Percentiles rank a stretch among this genome's conserved stretches.
phyloP scores from a whole-genome alignment of 108 stramenopile species.

The Cylindrotheca fusiformis region DNA sequence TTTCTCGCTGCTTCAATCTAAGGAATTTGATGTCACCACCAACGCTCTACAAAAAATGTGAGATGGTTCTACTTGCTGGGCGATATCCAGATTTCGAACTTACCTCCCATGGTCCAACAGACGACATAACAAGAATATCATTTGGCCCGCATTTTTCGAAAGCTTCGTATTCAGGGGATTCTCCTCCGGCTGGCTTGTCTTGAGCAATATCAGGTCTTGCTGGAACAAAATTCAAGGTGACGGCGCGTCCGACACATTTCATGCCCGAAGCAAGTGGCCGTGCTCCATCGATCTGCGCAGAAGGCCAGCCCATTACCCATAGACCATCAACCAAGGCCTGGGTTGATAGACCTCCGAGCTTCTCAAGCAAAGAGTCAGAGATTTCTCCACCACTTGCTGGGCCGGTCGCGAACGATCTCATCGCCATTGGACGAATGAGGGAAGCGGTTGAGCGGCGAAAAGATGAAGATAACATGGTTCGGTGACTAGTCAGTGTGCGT shows the following conservation, averaged over 20 bases:
- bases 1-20: conserved; percentile 70
- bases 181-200: conserved; percentile 83
- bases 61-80: too few relatives aligned
- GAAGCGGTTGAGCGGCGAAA: conserved; percentile 12
- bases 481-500: too few relatives aligned
- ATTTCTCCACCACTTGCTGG: conserved; percentile 72
- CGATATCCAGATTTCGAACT: too few relatives aligned
- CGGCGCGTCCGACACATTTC: conserved; percentile 82
- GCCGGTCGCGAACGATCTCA: conserved; percentile 68
- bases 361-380: conserved; percentile 72
- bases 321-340: conserved; percentile 88
- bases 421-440: conserved; percentile 3
- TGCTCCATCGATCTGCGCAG: conserved; percentile 82
- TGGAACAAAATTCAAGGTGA: conserved; percentile 86
- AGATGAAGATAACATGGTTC: conserved; percentile 31
- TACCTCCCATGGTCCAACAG: conserved; percentile 74
- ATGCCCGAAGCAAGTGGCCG: conserved; percentile 67
- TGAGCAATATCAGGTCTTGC: conserved; percentile 84
- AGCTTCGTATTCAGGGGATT: conserved; percentile 88
- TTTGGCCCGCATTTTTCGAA: conserved; percentile 91
- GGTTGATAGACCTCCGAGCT: conserved; percentile 75
- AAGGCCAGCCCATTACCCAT: conserved; percentile 92
- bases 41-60: too few relatives aligned
- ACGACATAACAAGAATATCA: conserved; percentile 84
- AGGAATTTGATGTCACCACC: conserved; percentile 92